A percentile compares a stretch with the other conserved stretches of the same genome.
Conservation (phyloP, 2,329 filamentous ascomycete species). For the Colletotrichum sp. region DNA sequence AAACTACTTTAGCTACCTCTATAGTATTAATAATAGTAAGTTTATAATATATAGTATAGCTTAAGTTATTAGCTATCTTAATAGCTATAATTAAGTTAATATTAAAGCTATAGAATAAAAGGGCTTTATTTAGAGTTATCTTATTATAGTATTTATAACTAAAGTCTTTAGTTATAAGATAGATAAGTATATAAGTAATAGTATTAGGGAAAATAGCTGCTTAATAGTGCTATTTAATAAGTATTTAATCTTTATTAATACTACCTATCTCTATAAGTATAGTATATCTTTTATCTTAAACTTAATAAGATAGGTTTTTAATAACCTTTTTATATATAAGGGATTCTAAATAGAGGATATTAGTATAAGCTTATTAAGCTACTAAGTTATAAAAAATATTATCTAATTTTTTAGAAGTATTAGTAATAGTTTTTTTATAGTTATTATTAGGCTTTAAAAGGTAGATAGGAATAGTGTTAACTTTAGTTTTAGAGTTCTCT, state of each 20-base stretch:
- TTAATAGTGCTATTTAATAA: no score
- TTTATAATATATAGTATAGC: not conserved
- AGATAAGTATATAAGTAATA: no score
- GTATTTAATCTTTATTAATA: not conserved
- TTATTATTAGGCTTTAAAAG: no score
- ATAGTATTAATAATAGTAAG: not conserved
- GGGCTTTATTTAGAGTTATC: no score
- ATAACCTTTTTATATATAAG: no score
- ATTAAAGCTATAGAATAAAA: not conserved
- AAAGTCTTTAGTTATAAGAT: no score
- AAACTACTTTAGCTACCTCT: not conserved
- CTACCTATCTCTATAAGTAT: fast-evolving
- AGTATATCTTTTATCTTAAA: not conserved
- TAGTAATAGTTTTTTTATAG: not conserved
- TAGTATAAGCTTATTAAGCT: no score
- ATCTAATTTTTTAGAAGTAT: not conserved
- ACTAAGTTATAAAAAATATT: not conserved
- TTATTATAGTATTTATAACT: no score
- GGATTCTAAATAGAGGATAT: no score
- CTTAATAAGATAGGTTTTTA: no score
- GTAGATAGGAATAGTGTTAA: not conserved
- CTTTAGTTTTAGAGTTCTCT: fast-evolving
- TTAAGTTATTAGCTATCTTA: not conserved
- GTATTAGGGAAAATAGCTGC: fast-evolving
- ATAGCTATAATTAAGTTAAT: not conserved